phyloP scores from a whole-genome alignment of 495 filamentous ascomycete species.

The Neurospora tetraspora region DNA sequence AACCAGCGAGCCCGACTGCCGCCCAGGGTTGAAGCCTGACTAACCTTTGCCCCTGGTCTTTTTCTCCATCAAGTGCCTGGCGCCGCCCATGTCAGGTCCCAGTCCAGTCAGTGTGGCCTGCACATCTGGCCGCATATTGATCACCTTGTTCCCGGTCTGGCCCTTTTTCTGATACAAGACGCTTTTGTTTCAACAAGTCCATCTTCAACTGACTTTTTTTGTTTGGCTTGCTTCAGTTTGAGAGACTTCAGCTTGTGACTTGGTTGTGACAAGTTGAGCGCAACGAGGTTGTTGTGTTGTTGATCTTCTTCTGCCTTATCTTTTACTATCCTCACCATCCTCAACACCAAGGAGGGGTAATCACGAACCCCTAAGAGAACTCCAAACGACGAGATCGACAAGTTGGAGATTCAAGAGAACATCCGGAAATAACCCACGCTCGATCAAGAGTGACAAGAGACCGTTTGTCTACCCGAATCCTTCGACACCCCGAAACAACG shows the following conservation, averaged over 20 bases:
- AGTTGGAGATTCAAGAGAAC: background rate
- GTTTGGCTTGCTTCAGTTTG: background rate
- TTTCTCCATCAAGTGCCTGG: slow-evolving; percentile 1
- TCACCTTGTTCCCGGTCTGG: slow-evolving; percentile 13
- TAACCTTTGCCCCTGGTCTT: background rate
- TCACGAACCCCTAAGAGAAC: background rate
- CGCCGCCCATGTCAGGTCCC: slow-evolving; percentile 1
- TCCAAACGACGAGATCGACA: background rate
- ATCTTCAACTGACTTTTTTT: background rate
- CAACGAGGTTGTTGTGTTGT: background rate
- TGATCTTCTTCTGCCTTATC: background rate
- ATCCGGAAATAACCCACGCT: background rate
- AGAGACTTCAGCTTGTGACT: background rate
- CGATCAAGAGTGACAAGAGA: background rate
- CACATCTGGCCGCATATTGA: slow-evolving; percentile 30
- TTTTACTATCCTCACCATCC: background rate
- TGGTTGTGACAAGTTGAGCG: no score
- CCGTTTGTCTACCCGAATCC: slow-evolving; percentile 1
- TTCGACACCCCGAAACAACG: slow-evolving; percentile 3
- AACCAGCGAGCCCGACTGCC: slow-evolving; percentile 4
- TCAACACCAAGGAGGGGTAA: slow-evolving; percentile 7
- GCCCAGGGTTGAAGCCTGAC: slow-evolving; percentile 4
- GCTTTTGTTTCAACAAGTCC: slow-evolving; percentile 6
- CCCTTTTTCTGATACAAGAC: slow-evolving; percentile 3
- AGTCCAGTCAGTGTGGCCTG: slow-evolving; percentile 12